Evolutionary conservation across 73 alveolate genomes (phyloP).

Genomic region (Paramecium octaurelia): DNA sequence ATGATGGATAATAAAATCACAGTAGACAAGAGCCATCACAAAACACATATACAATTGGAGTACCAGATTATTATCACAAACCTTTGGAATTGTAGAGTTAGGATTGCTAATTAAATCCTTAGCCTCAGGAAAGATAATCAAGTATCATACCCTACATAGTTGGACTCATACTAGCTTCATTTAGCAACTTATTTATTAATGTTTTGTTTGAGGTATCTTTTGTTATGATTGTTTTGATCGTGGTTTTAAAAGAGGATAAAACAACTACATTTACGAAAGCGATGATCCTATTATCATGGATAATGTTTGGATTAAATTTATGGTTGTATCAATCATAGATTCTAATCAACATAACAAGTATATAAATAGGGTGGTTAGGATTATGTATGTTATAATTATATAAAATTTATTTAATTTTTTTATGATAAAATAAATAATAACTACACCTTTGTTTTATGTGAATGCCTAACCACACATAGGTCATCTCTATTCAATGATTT

Average conservation of each 20-base stretch:
- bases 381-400: neutral
- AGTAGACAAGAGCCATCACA: neutral
- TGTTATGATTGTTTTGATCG: neutral
- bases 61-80: slow-evolving; percentile 28
- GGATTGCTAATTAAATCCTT: neutral
- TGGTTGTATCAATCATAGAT: neutral
- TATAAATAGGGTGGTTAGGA: neutral
- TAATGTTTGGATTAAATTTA: neutral
- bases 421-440: slow-evolving; percentile 38
- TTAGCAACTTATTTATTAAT: neutral
- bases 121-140: neutral
- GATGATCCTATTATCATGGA: neutral
- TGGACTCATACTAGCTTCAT: neutral
- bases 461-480: slow-evolving; percentile 84
- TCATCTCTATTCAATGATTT: slow-evolving; percentile 73
- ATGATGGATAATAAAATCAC: neutral
- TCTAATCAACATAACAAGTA: neutral
- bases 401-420: neutral
- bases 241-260: neutral
- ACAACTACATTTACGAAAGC: neutral
- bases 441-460: slow-evolving; percentile 77
- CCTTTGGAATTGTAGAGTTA: slow-evolving; percentile 20
- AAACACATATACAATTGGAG: slow-evolving; percentile 26
- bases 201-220: neutral
- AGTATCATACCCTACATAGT: neutral